Evolutionary conservation across 306 rosid genomes (phyloP).

Genomic region (Trichosanthes cucumerina): DNA sequence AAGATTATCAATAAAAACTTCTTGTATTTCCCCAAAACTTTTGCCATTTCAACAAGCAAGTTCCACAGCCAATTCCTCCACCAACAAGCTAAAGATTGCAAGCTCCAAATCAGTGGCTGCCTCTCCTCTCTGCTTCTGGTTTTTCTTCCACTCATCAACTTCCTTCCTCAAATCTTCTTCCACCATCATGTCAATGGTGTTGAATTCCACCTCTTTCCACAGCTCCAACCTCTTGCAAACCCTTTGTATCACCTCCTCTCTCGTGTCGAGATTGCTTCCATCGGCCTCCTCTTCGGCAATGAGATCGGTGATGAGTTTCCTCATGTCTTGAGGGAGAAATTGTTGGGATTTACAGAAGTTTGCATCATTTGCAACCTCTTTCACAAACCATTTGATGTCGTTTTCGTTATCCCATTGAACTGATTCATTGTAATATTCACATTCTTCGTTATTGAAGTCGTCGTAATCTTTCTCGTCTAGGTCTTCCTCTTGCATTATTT

Average conservation of each 20-base stretch:
- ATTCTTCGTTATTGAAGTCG: slow-evolving; percentile 1
- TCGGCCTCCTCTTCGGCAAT: slow-evolving; percentile 52
- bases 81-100: slow-evolving; percentile 42
- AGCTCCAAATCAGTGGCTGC: slow-evolving; percentile 51
- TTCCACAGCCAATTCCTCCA: slow-evolving; percentile 67
- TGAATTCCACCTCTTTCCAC: slow-evolving; percentile 66
- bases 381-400: slow-evolving; percentile 15
- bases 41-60: slow-evolving; percentile 20
- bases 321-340: slow-evolving; percentile 31
- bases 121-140: slow-evolving; percentile 28
- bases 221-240: slow-evolving; percentile 48
- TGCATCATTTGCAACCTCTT: slow-evolving; percentile 28
- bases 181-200: slow-evolving; percentile 98
- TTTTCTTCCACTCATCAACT: slow-evolving; percentile 45
- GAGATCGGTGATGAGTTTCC: slow-evolving; percentile 51
- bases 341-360: slow-evolving; percentile 10
- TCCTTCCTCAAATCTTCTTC: slow-evolving; percentile 64
- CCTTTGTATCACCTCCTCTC: slow-evolving; percentile 35
- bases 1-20: neutral
- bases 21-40: neutral
- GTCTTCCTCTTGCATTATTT: slow-evolving; percentile 49
- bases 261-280: slow-evolving; percentile 2
- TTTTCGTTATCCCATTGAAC: slow-evolving; percentile 18
- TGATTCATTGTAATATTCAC: neutral
- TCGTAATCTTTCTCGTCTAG: slow-evolving; percentile 15